These are phyloP conservation scores for Microbotryum intermedium DNA, from an alignment of 1,284 basidiomycete species.

Conservation along the genomic window DNA sequence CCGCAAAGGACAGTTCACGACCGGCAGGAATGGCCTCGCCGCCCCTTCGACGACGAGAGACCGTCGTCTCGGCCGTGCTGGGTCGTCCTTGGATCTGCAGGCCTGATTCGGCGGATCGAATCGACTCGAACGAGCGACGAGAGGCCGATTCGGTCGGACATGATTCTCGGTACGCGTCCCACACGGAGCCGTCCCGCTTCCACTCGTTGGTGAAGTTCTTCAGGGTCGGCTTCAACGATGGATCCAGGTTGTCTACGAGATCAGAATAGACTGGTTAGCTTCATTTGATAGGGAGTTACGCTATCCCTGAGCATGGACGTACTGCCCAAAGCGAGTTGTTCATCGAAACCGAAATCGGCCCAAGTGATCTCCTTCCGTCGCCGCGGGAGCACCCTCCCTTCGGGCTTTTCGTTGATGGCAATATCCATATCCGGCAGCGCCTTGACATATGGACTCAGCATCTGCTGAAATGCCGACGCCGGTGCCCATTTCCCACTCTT, in stretches of 20 bases:
- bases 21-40: slow-evolving; percentile 56
- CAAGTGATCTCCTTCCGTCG: slow-evolving; percentile 37
- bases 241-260: slow-evolving; percentile 37
- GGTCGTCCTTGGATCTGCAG: slow-evolving; percentile 31
- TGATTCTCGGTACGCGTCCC: slow-evolving; percentile 84
- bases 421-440: slow-evolving; percentile 85
- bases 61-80: slow-evolving; percentile 27
- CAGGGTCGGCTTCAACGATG: slow-evolving; percentile 22
- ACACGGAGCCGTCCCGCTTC: slow-evolving; percentile 70
- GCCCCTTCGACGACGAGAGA: slow-evolving; percentile 29
- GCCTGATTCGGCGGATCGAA: slow-evolving; percentile 43
- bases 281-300: no score
- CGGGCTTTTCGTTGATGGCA: slow-evolving; percentile 80
- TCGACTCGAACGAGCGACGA: slow-evolving; percentile 67
- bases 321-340: slow-evolving; percentile 31
- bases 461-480: slow-evolving; percentile 65
- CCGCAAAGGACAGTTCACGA: slow-evolving; percentile 38
- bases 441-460: slow-evolving; percentile 44
- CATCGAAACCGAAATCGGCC: slow-evolving; percentile 28
- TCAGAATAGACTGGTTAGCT: neutral
- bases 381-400: slow-evolving; percentile 86
- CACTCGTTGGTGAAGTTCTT: slow-evolving; percentile 73
- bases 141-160: slow-evolving; percentile 71
- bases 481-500: slow-evolving; percentile 45
- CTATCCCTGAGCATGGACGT: slow-evolving; percentile 33